These are phyloP conservation scores for Rhodotorula sphaerocarpa DNA, from an alignment of 768 basidiomycete species.

Conservation along the genomic window DNA sequence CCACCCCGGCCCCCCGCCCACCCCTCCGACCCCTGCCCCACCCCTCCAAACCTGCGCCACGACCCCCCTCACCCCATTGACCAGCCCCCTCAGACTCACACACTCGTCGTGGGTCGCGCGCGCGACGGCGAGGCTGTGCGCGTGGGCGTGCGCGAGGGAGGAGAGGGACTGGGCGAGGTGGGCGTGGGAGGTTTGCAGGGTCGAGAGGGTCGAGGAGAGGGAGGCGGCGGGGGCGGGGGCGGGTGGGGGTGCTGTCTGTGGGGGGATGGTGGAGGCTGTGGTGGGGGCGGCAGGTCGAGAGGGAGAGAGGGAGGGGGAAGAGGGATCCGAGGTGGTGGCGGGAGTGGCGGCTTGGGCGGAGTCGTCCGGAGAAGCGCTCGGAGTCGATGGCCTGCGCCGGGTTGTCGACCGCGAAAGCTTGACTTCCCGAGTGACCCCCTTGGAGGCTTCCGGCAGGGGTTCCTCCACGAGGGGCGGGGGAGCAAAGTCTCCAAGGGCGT, in stretches of 20 bases:
- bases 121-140: neutral
- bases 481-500: neutral
- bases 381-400: neutral
- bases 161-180: neutral
- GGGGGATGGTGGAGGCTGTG: neutral
- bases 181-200: neutral
- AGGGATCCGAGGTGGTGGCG: neutral
- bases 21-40: neutral
- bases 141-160: neutral
- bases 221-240: neutral
- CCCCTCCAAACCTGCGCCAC: neutral
- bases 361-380: too few species aligned
- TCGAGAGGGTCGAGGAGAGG: neutral
- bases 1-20: neutral
- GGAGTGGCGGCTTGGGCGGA: too few species aligned
- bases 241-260: neutral
- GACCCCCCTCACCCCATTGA: neutral
- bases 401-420: neutral
- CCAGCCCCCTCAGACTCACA: too few species aligned
- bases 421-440: too few species aligned
- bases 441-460: too few species aligned
- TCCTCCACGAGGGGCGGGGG: too few species aligned
- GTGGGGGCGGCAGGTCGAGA: neutral
- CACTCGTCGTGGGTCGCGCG: too few species aligned
- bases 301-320: neutral